Evolutionary conservation across 2,329 filamentous ascomycete species (phyloP), one percentile per base, ranked within the genome.

Genomic region (Cercospora citrullina): DNA sequence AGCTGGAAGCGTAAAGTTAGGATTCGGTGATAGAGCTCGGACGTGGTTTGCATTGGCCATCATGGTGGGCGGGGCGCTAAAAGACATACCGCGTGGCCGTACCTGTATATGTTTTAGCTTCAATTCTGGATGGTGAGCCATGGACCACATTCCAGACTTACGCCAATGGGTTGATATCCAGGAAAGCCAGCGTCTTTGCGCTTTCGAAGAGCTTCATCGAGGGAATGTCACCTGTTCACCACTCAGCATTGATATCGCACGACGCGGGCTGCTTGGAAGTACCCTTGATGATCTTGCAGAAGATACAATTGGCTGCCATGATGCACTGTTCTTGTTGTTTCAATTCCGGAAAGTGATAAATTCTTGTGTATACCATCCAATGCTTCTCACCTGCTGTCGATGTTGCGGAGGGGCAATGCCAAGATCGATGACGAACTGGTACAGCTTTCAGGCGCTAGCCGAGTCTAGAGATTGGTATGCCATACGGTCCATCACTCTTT

Each of bases 271-370:
- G 14, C 21, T 55, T 21, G 16, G 42, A 18, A n/a, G 10, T 80
- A 87, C 94, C 94, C 87, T 96, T 96, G 84, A 99, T 91, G 79
- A 99, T 98, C 81, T 93, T 96, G 87, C 95, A 99, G 84, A 99
- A 99, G 78, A 98, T 93, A 80, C 95, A 99, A 71, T 89, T 84
- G 64, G 90, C 85, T 18, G 76, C 75, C 76, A 77, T 77, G 45
- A 12, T 68, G 45, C 21, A 12, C n/a, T 16, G 30, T 30, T 26
- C 23, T 42, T 30, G n/a, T 36, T 8, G 45, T 23, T 14, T 39
- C 9, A 9, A 36, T 59, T 16, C 5, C 18, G 30, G 3, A 10
- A n/a, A 12, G 30, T 61, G 14, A 3, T 18, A 14, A 5, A 12
- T 26, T n/a, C 9, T 9, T n/a, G 18, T 59, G 6, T 57, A 23